Evolutionary conservation across 345 rosid genomes (phyloP).

Genomic region (Eucalyptus fibrosa): DNA sequence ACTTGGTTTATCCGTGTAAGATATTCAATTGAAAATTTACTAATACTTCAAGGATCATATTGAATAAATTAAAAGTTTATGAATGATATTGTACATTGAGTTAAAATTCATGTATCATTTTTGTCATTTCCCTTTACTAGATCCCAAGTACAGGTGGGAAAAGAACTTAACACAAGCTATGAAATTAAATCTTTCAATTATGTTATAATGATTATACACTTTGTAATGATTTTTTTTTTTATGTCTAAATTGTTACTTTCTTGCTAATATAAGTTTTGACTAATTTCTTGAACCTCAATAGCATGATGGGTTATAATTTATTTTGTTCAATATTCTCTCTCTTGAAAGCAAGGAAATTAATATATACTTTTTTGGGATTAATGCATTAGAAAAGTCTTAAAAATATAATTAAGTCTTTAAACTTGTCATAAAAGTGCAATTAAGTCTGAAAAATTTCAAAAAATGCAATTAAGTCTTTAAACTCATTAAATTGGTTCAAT

Average conservation of each 20-base stretch:
- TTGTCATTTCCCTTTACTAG: background rate
- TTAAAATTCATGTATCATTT: background rate
- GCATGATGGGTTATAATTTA: background rate
- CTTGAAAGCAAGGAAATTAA: background rate
- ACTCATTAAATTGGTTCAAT: background rate
- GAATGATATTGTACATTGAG: background rate
- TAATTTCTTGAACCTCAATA: background rate
- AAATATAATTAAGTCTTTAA: too few species aligned
- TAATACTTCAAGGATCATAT: accelerated
- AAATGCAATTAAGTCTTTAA: accelerated
- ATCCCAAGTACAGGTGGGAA: background rate
- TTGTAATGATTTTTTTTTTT: background rate
- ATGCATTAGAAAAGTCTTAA: too few species aligned
- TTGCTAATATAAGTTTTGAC: background rate
- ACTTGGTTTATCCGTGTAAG: background rate
- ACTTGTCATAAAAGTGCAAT: background rate
- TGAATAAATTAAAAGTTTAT: background rate
- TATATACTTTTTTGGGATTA: background rate
- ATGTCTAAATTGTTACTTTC: background rate
- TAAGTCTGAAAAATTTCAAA: accelerated
- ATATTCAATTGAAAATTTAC: background rate
- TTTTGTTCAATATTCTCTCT: background rate
- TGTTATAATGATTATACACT: background rate
- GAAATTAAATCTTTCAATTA: background rate
- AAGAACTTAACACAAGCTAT: background rate